Evolutionary conservation across 2,329 filamentous ascomycete species (phyloP).

Genomic region (Botrytis pseudocinerea): DNA sequence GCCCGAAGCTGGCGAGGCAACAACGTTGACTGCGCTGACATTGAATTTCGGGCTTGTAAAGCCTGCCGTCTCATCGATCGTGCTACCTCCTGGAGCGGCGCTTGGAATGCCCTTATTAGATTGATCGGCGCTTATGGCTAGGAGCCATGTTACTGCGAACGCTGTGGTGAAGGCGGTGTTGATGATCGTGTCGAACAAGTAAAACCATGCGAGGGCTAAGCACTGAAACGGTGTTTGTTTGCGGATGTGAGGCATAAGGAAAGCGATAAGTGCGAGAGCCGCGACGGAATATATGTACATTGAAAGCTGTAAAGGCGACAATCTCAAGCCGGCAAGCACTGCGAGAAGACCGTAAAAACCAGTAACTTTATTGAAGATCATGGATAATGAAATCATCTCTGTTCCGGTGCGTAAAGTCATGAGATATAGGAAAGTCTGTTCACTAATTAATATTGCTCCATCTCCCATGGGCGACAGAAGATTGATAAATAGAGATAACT

Average conservation of each 20-base stretch:
- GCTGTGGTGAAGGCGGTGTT: conserved; percentile 80
- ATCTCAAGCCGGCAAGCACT: conserved; percentile 79
- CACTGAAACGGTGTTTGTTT: conserved; percentile 76
- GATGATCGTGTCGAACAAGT: conserved; percentile 77
- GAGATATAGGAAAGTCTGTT: conserved; percentile 78
- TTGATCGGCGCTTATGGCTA: conserved; percentile 54
- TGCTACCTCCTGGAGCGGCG: conserved; percentile 41
- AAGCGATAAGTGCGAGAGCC: conserved; percentile 65
- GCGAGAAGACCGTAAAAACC: conserved; percentile 89
- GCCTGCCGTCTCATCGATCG: conserved; percentile 61
- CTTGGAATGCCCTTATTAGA: conserved; percentile 46
- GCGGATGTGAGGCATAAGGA: conserved; percentile 78
- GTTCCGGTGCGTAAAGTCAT: conserved; percentile 85
- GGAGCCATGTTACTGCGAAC: conserved; percentile 85
- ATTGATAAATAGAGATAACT: conserved; percentile 23
- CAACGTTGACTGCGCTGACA: conserved; percentile 56
- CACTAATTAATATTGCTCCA: conserved; percentile 27
- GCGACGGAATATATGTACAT: conserved; percentile 88
- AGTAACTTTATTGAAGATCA: conserved; percentile 89
- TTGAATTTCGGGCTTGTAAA: conserved; percentile 66
- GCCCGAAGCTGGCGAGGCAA: conserved; percentile 49
- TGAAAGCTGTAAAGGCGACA: conserved; percentile 80
- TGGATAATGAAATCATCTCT: conserved; percentile 77
- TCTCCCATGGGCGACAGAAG: conserved; percentile 3
- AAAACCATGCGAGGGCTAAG: conserved; percentile 80